These are phyloP conservation scores for Phoenix dactylifera DNA, from an alignment of 176 grass and related monocot species.

Conservation along the genomic window DNA sequence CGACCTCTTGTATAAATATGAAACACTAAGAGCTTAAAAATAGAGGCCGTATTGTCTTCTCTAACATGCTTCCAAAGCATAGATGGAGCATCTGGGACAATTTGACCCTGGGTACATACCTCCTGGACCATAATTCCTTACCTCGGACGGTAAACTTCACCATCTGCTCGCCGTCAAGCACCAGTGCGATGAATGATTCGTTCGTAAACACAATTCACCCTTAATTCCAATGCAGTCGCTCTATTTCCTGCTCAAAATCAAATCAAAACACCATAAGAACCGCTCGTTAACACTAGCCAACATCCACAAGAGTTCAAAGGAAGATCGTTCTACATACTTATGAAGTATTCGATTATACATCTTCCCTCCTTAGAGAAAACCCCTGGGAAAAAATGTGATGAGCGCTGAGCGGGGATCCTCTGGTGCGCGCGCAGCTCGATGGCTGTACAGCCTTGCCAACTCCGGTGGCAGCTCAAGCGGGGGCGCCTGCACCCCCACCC, in stretches of 20 bases:
- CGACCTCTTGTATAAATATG: too few species aligned
- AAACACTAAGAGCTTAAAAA: too few species aligned
- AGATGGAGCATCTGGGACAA: too few species aligned
- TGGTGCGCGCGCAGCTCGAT: neutral
- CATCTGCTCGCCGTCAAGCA: neutral
- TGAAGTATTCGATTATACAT: conserved; percentile 55
- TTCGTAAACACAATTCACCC: neutral
- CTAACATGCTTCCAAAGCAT: too few species aligned
- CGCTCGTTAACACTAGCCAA: neutral
- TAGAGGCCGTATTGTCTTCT: too few species aligned
- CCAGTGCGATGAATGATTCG: too few species aligned
- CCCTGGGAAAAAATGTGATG: conserved; percentile 42
- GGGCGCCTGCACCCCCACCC: neutral
- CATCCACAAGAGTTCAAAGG: neutral
- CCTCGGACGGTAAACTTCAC: neutral
- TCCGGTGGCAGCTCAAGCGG: neutral
- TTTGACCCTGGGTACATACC: too few species aligned
- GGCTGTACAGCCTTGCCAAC: conserved; percentile 10
- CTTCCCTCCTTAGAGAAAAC: conserved; percentile 27
- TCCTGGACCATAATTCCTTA: too few species aligned
- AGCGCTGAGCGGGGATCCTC: conserved; percentile 62
- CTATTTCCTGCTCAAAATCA: conserved; percentile 25
- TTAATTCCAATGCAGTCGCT: conserved; percentile 23
- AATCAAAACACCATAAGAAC: neutral
- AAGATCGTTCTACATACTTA: conserved; percentile 20